These are phyloP conservation scores for Wickerhamiella azyma DNA, from an alignment of 805 yeast genomes.

Conservation along the genomic window DNA sequence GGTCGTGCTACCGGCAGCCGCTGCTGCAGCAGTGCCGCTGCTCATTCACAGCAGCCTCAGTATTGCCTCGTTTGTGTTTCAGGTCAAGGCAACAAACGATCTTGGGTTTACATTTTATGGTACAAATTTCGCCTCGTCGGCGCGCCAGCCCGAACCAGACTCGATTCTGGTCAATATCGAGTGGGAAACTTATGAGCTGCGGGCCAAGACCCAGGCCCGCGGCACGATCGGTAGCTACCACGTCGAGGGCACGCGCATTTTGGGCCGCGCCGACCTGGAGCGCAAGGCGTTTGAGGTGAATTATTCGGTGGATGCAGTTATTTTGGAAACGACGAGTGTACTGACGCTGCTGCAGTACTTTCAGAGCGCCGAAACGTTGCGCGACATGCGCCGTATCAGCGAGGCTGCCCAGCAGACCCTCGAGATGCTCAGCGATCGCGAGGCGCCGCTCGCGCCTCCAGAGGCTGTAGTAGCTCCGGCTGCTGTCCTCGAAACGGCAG, in stretches of 20 bases:
- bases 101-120: slow-evolving; percentile 4
- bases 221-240: slow-evolving; percentile 1
- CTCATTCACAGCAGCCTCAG: not conserved
- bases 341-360: slow-evolving; percentile 1
- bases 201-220: not conserved
- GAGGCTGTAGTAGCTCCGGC: not conserved
- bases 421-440: not conserved
- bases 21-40: not conserved
- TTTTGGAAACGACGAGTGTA: slow-evolving; percentile 5
- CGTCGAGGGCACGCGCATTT: slow-evolving; percentile 1
- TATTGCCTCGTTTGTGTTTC: slow-evolving; percentile 4
- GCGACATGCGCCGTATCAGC: not conserved
- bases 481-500: not conserved
- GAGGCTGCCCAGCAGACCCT: not conserved
- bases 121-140: not conserved
- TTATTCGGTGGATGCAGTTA: slow-evolving; percentile 4
- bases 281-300: slow-evolving; percentile 10
- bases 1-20: not conserved
- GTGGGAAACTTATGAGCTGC: slow-evolving; percentile 5
- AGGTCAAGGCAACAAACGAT: not conserved
- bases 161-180: slow-evolving; percentile 3
- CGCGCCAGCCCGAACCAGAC: slow-evolving; percentile 7
- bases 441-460: not conserved
- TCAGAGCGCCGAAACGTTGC: not conserved
- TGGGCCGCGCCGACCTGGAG: slow-evolving; percentile 9